Evolutionary conservation across 352 stramenopile species (phyloP), one percentile per base, ranked within the genome.

Genomic region (Globisporangium sylvaticum): DNA sequence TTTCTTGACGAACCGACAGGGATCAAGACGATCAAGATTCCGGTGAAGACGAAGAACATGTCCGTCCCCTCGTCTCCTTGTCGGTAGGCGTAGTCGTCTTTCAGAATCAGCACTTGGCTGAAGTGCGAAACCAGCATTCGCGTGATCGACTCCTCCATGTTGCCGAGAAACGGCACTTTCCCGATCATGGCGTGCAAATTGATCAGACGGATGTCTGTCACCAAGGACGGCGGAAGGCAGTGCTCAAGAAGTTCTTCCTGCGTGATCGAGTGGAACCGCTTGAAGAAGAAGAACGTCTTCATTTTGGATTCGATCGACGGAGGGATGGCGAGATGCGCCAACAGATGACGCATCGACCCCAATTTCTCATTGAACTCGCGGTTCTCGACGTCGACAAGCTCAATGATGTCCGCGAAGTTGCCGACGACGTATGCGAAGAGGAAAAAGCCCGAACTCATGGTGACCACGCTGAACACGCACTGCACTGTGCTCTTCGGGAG

Each of bases 1-100:
- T 31, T 54, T 64, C 32, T 58, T 25, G 31, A 24, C 5, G 44
- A 0, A 12, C 44, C 31, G 7, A 59, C 42, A 4, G 71, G 75
- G 1, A 87, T 29, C 20, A 79, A 64, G 20, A 86, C 70, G 9
- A 73, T 71, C 0, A 88, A 68, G 5, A 82, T 68, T 0, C 80
- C 80, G 4, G 79, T 78, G 44, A 85, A 88, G 1, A 88, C 73
- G 54, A 88, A 87, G 37, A 69, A 88, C 80, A 88, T 88, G n/a
- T 88, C 80, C 32, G 67, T 77, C 1, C 78, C 80, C 24, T 85
- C 72, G 9, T 88, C 80, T 4, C 76, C 72, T 22, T 73, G 78
- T 12, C 70, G 69, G 46, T 74, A 87, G 2, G 84, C 71, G 31
- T 77, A 82, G 53, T 85, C 66, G 18, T 84, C 70, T 1, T 73